These are phyloP conservation scores for Delitschia confertaspora DNA, from an alignment of 495 filamentous ascomycete species.

Conservation along the genomic window DNA sequence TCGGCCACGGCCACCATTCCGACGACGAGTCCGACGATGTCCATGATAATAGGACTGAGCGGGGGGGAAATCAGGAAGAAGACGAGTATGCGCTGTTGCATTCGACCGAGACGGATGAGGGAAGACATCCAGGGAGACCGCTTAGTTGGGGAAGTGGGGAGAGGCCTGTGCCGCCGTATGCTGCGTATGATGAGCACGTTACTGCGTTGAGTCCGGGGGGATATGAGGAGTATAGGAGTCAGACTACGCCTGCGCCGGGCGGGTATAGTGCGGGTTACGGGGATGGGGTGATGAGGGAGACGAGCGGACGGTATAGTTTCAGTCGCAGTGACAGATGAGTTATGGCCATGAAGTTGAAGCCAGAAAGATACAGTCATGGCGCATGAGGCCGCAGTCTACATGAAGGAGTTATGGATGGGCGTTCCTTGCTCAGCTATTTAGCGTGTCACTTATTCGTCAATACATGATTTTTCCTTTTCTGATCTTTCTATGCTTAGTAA, in stretches of 20 bases:
- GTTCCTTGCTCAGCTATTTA: too few species aligned
- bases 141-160: conserved; percentile 31
- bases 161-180: conserved; percentile 16
- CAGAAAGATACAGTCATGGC: too few species aligned
- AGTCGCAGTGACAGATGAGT: conserved; percentile 18
- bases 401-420: too few species aligned
- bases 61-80: conserved; percentile 26
- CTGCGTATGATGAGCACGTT: conserved; percentile 8
- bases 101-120: conserved; percentile 24
- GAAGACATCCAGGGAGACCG: conserved; percentile 29
- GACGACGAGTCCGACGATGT: conserved; percentile 19
- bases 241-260: conserved; percentile 1
- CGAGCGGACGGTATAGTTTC: conserved; percentile 27
- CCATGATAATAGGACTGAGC: conserved; percentile 20
- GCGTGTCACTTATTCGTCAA: too few species aligned
- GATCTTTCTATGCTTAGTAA: too few species aligned
- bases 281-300: too few species aligned
- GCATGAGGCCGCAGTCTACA: too few species aligned
- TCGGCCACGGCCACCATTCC: conserved; percentile 21
- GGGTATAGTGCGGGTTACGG: too few species aligned
- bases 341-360: not conserved
- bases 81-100: conserved; percentile 29
- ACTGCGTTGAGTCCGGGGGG: conserved; percentile 29
- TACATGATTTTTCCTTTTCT: too few species aligned
- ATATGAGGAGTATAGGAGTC: conserved; percentile 28